These are phyloP conservation scores for Ogataea thermomethanolica DNA, from an alignment of 805 yeast species.

Conservation along the genomic window DNA sequence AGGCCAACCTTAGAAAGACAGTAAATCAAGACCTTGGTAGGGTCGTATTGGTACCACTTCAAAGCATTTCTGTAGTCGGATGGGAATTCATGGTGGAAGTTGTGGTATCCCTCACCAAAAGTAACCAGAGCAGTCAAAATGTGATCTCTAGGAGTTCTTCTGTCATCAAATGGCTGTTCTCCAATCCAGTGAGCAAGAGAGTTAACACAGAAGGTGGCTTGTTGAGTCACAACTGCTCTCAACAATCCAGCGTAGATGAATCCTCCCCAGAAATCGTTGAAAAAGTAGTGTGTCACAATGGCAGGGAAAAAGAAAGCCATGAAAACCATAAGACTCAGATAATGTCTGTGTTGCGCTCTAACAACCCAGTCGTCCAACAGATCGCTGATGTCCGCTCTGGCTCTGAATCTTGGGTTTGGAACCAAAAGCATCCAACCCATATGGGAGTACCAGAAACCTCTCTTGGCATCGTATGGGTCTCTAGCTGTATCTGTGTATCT, in stretches of 20 bases:
- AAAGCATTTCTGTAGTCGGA: conserved; percentile 84
- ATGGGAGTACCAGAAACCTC: conserved; percentile 81
- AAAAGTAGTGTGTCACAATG: conserved; percentile 49
- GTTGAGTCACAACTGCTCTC: conserved; percentile 69
- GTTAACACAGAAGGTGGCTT: conserved; percentile 83
- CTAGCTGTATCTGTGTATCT: conserved; percentile 79
- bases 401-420: conserved; percentile 79
- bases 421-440: conserved; percentile 82
- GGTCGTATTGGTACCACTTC: conserved; percentile 86
- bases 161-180: conserved; percentile 80
- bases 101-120: conserved; percentile 87
- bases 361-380: conserved; percentile 77
- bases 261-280: conserved; percentile 68
- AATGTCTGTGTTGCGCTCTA: conserved; percentile 78
- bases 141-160: conserved; percentile 85
- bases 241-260: conserved; percentile 72
- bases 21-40: conserved; percentile 67
- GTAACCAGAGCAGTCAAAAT: conserved; percentile 77
- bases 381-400: conserved; percentile 79
- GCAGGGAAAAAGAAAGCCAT: conserved; percentile 64
- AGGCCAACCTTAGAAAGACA: conserved; percentile 60
- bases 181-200: conserved; percentile 88
- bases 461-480: conserved; percentile 85
- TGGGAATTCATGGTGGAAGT: conserved; percentile 90
- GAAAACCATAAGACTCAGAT: conserved; percentile 55